A percentile compares a stretch with the other conserved stretches of the same genome.
These are phyloP conservation scores for Quercus variabilis DNA, from an alignment of 306 rosid species.

Conservation along the genomic window DNA sequence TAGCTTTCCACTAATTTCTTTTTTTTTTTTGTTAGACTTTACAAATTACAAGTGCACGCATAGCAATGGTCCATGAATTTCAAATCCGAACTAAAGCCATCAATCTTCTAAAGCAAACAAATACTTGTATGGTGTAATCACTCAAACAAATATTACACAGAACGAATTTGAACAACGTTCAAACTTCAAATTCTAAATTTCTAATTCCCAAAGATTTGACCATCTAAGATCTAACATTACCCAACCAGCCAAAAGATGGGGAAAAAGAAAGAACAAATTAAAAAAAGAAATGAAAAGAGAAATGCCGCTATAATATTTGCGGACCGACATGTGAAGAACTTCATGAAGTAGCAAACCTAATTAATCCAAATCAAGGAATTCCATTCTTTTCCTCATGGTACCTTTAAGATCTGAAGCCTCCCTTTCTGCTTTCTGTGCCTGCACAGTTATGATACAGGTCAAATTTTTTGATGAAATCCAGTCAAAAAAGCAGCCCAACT, in stretches of 20 bases:
- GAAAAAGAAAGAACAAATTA: not conserved
- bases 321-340: constrained; percentile 23
- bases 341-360: not conserved
- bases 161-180: constrained; percentile 31
- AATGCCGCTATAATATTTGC: constrained; percentile 66
- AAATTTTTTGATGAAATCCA: not conserved
- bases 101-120: constrained; percentile 10
- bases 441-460: constrained; percentile 12
- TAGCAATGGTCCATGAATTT: not conserved
- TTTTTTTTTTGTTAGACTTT: not conserved
- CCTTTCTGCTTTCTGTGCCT: constrained; percentile 93
- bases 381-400: constrained; percentile 88
- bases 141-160: constrained; percentile 40
- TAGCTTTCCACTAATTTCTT: too few relatives aligned
- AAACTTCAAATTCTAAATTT: constrained; percentile 10
- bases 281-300: not conserved
- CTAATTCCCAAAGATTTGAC: constrained; percentile 22
- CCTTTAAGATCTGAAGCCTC: constrained; percentile 92
- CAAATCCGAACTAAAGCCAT: not conserved
- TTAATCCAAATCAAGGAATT: constrained; percentile 84
- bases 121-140: constrained; percentile 7
- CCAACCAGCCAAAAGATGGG: constrained; percentile 9
- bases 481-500: not conserved
- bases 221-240: constrained; percentile 19
- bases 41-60: not conserved